These are phyloP conservation scores for Grosmannia huntii DNA, from an alignment of 2,329 filamentous ascomycete genomes.

Conservation along the genomic window DNA sequence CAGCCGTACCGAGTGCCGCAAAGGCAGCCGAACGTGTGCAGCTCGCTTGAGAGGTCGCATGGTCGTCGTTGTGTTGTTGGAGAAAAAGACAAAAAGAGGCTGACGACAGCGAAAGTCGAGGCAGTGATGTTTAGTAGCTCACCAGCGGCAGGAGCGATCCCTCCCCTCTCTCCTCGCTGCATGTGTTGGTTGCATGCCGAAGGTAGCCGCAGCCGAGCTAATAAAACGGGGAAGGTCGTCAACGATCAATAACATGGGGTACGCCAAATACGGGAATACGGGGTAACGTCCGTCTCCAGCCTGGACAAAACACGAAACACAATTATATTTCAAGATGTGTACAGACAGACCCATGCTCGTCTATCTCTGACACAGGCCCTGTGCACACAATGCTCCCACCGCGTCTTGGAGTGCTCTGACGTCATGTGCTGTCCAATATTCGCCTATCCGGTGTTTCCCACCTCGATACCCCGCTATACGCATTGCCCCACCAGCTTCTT, in stretches of 20 bases:
- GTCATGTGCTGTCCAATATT: not conserved
- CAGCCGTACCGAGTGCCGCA: conserved; percentile 8
- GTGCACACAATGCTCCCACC: too few relatives aligned
- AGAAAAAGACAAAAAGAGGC: not conserved
- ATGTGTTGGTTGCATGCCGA: conserved; percentile 5
- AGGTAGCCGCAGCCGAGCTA: conserved; percentile 9
- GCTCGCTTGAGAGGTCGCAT: conserved; percentile 45
- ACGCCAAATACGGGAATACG: not conserved
- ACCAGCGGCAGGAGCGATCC: not conserved
- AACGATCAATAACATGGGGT: not conserved
- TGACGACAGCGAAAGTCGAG: too few relatives aligned
- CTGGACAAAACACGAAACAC: not conserved
- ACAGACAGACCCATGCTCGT: too few relatives aligned
- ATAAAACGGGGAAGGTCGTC: not conserved
- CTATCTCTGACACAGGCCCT: too few relatives aligned
- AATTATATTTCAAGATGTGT: too few relatives aligned
- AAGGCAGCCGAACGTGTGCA: conserved; percentile 31
- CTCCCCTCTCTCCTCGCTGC: not conserved
- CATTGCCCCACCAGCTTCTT: not conserved
- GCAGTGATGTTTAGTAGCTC: not conserved
- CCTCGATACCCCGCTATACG: not conserved
- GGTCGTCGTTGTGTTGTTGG: conserved; percentile 6
- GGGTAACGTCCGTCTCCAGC: not conserved
- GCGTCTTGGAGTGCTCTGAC: not conserved
- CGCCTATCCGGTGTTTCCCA: not conserved